Percentiles rank a stretch among this genome's conserved stretches.
These are phyloP conservation scores for Raddia distichophylla DNA, from an alignment of 176 grass and related monocot genomes.

Conservation along the genomic window DNA sequence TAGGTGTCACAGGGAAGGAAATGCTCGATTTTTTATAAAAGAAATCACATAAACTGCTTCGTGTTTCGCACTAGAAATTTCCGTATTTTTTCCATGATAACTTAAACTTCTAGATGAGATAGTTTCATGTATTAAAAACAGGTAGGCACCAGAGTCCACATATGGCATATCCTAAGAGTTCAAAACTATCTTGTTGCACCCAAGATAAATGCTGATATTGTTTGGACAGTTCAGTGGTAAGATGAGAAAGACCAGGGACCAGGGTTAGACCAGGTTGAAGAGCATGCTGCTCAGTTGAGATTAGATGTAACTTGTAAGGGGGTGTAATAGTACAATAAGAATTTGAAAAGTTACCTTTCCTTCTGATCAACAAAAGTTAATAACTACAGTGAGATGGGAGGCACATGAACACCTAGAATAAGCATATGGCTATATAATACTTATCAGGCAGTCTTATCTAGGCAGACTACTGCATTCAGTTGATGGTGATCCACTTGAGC, in stretches of 20 bases:
- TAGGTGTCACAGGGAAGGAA: background rate
- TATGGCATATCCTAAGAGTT: constrained; percentile 9
- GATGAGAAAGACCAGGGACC: background rate
- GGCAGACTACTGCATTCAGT: background rate
- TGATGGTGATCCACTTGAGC: constrained; percentile 22
- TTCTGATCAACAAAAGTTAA: background rate
- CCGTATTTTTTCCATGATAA: background rate
- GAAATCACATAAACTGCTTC: background rate
- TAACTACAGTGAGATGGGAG: background rate
- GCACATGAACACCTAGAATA: background rate
- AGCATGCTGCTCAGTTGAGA: background rate
- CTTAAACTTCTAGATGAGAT: background rate
- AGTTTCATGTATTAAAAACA: background rate
- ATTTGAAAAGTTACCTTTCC: background rate
- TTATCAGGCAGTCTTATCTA: constrained; percentile 6
- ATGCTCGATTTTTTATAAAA: background rate
- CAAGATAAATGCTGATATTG: background rate
- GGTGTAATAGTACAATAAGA: background rate
- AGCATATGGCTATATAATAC: constrained; percentile 2
- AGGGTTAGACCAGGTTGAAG: background rate
- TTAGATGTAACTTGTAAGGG: background rate
- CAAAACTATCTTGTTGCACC: background rate
- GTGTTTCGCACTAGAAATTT: background rate
- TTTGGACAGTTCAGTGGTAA: background rate
- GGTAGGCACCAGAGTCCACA: background rate